These are phyloP conservation scores for Aspergillus taichungensis DNA, from an alignment of 495 filamentous ascomycete genomes.

Conservation along the genomic window DNA sequence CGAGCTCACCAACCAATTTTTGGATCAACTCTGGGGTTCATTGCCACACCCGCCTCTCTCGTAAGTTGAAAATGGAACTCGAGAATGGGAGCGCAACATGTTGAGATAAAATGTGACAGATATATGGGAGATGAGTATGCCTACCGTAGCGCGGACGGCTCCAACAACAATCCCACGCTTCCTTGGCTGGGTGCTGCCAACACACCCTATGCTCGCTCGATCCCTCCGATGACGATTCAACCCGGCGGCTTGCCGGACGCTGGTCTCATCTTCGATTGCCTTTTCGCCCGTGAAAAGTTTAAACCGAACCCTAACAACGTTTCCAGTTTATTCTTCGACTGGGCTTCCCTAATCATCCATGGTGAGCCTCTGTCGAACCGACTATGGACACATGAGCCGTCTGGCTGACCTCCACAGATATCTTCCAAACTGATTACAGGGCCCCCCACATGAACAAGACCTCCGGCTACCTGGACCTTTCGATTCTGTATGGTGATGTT, in stretches of 20 bases:
- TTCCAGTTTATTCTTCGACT: slow-evolving; percentile 51
- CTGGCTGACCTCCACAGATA: slow-evolving; percentile 23
- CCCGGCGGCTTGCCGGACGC: slow-evolving; percentile 45
- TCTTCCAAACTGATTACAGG: slow-evolving; percentile 50
- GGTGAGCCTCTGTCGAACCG: slow-evolving; percentile 19
- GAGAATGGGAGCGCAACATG: not conserved
- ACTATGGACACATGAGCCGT: slow-evolving; percentile 1
- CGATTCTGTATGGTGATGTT: slow-evolving; percentile 49
- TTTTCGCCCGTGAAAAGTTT: slow-evolving; percentile 45
- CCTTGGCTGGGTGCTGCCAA: slow-evolving; percentile 49
- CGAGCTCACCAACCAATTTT: slow-evolving; percentile 60
- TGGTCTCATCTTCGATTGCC: slow-evolving; percentile 44
- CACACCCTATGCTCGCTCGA: slow-evolving; percentile 46
- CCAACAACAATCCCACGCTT: slow-evolving; percentile 50
- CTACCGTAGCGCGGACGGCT: slow-evolving; percentile 70
- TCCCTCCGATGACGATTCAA: slow-evolving; percentile 42
- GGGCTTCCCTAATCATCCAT: slow-evolving; percentile 49
- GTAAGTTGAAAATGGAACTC: slow-evolving; percentile 18
- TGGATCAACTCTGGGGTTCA: slow-evolving; percentile 62
- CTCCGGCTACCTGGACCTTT: slow-evolving; percentile 50
- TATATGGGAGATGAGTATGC: slow-evolving; percentile 57
- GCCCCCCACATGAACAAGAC: slow-evolving; percentile 47
- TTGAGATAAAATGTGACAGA: slow-evolving; percentile 17
- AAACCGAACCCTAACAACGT: slow-evolving; percentile 49
- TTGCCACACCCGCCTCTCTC: slow-evolving; percentile 44